Evolutionary conservation across 768 basidiomycete species (phyloP), one percentile per base, ranked within the genome.

Genomic region (Strobilomyces confusus): DNA sequence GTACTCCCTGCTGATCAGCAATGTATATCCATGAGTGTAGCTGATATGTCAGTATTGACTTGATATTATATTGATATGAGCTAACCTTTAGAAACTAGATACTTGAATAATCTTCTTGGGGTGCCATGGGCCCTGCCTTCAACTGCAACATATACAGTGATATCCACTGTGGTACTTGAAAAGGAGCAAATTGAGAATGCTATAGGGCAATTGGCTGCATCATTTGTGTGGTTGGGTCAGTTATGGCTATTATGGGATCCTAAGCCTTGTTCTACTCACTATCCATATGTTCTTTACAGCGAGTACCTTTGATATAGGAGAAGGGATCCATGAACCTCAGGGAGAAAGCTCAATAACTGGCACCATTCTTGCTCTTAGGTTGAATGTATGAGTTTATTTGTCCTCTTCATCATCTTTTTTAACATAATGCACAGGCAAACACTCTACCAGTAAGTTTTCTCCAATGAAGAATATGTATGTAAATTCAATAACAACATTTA

Each of bases 181-280:
- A 2, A 5, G 4, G 15, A 4, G 7, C 22, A 56, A 20, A 42
- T 58, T 34, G 48, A 58, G 32, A 22, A 37, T 56, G 44, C 44
- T 19, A 9, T 56, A 11, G 50, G 47, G 23, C 22, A 46, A 9
- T 12, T 32, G 5, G 34, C 50, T 41, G 54, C 57, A 7, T 26
- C 32, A 37, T 32, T 38, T 17, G 36, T 58, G 14, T 58, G 57
- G 57, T 9, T 52, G 14, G 50, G 58, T 56, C 17, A 52, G 48
- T 32, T 5, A 8, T 36, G 13, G 14, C 4, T 6, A 17, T 36
- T 6, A 2, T 3, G 17, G 17, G n/a, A n/a, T n/a, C n/a, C n/a
- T 36, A 8, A 26, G 6, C 17, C 13, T 8, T 26, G 8, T 26
- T 33, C 32, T 11, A 36, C 7, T 36, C 15, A 36, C 17, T 36